A percentile compares a stretch with the other conserved stretches of the same genome.
phyloP scores from a whole-genome alignment of 2,329 filamentous ascomycete genomes.

The Neocucurbitaria cava region DNA sequence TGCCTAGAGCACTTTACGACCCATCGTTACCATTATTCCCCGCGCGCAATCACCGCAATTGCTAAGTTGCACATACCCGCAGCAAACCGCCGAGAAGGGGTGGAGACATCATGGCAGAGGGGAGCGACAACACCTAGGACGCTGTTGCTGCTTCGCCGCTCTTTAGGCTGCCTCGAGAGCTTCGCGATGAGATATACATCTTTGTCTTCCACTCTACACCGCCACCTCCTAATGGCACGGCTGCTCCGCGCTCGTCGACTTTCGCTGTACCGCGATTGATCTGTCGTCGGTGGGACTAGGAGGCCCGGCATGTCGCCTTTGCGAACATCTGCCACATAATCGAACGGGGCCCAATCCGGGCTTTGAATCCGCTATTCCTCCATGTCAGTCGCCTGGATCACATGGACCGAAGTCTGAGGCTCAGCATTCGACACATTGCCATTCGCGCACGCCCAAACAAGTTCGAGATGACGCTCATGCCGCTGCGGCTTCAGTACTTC shows the following conservation, averaged over 20 bases:
- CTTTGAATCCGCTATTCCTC: too few species aligned
- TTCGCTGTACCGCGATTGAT: slow-evolving; percentile 14
- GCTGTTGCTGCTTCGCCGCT: slow-evolving; percentile 5
- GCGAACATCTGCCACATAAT: slow-evolving; percentile 15
- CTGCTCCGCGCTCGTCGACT: too few species aligned
- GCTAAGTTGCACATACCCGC: slow-evolving; percentile 6
- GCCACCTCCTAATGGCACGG: not conserved
- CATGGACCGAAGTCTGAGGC: too few species aligned
- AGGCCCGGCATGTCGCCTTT: slow-evolving; percentile 18
- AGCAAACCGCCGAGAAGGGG: not conserved
- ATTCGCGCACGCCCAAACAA: not conserved
- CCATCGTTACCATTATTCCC: not conserved
- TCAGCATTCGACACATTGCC: too few species aligned
- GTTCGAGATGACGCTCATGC: slow-evolving; percentile 2
- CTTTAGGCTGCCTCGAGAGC: slow-evolving; percentile 16
- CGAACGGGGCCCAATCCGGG: slow-evolving; percentile 1
- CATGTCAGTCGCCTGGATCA: too few species aligned
- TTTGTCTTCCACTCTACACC: slow-evolving; percentile 12
- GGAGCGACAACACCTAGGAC: not conserved
- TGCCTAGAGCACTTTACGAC: slow-evolving; percentile 7
- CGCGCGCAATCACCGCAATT: slow-evolving; percentile 3
- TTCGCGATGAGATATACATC: slow-evolving; percentile 19
- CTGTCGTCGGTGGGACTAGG: slow-evolving; percentile 13
- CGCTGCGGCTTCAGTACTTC: not conserved
- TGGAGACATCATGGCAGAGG: not conserved